Conservation (phyloP, 768 basidiomycete genomes). For the Xerocomellus chrysenteron region DNA sequence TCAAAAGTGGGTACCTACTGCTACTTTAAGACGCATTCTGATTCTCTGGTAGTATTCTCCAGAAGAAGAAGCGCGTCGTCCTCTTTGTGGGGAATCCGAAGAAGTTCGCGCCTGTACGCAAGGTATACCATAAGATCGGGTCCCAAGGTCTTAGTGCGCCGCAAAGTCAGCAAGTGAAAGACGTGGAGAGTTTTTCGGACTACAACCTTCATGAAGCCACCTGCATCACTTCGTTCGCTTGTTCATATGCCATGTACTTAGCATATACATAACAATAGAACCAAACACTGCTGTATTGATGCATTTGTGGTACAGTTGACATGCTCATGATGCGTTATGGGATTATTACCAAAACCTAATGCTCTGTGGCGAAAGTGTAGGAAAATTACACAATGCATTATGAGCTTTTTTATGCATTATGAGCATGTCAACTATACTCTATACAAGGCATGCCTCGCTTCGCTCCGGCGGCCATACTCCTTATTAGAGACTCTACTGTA, state of each 20-base stretch:
- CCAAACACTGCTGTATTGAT: no score
- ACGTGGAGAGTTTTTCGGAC: background rate
- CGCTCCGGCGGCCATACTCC: no score
- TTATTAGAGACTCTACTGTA: no score
- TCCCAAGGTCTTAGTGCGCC: conserved; percentile 18
- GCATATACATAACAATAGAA: conserved; percentile 3
- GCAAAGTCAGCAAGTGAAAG: conserved; percentile 5
- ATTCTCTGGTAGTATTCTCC: conserved; percentile 30
- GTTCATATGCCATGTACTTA: conserved; percentile 5
- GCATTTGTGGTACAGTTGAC: no score
- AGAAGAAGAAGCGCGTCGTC: conserved; percentile 37
- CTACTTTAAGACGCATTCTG: background rate
- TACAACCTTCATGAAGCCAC: background rate
- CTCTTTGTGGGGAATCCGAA: conserved; percentile 57
- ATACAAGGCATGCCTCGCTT: no score
- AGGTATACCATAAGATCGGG: conserved; percentile 20
- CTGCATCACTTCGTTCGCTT: background rate
- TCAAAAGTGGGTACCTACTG: conserved; percentile 41
- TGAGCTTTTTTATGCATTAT: no score
- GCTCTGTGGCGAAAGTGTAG: no score
- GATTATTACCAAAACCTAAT: no score
- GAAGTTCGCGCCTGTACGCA: conserved; percentile 18
- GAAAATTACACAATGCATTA: no score
- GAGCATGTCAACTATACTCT: no score
- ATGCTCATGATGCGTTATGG: no score